Evolutionary conservation across 2,329 filamentous ascomycete species (phyloP), one percentile per base, ranked within the genome.

Genomic region (Aspergillus sojae): DNA sequence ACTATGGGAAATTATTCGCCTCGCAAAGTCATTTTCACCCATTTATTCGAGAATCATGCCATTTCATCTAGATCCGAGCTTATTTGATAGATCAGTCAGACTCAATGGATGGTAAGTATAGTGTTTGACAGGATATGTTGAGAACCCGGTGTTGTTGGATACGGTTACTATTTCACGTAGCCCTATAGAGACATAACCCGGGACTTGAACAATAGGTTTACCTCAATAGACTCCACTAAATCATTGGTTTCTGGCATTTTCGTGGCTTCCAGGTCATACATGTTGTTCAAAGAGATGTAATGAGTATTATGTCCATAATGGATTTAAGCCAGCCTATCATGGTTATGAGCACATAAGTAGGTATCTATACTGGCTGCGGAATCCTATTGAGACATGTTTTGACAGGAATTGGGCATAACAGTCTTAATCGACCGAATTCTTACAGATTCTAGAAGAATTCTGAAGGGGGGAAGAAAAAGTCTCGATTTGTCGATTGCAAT

Each of bases 401-500:
- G 26, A 50, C 3, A 50, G 26, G 16, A 9, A 16, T n/a, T 14
- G 9, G 39, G 39, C 3, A 7, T n/a, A 3, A n/a, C 39, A n/a
- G 3, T 5, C 39, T 14, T 5, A 41, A 4, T n/a, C 23, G 19
- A 16, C 11, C 23, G 12, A 7, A 55, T 36, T 39, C 34, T 19
- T 39, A 19, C 32, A 2, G 32, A 7, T 39, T 23, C 32, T 9
- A 39, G 52, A 23, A 36, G 1, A 7, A 26, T 16, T 36, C 9
- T 26, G 12, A 36, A 39, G 16, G 32, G 52, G n/a, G 26, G 26
- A 54, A 26, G 30, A 23, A 55, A 39, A 12, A 39, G n/a, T 39
- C 52, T 54, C 52, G 32, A 55, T 26, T 12, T 19, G n/a, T 32
- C 50, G 52, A 54, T 54, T 54, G 11, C 11, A 55, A 55, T 60